Percentiles rank a stretch among this genome's conserved stretches.
Conservation (phyloP, 257 asterid genomes). For the Asclepias syriaca region DNA sequence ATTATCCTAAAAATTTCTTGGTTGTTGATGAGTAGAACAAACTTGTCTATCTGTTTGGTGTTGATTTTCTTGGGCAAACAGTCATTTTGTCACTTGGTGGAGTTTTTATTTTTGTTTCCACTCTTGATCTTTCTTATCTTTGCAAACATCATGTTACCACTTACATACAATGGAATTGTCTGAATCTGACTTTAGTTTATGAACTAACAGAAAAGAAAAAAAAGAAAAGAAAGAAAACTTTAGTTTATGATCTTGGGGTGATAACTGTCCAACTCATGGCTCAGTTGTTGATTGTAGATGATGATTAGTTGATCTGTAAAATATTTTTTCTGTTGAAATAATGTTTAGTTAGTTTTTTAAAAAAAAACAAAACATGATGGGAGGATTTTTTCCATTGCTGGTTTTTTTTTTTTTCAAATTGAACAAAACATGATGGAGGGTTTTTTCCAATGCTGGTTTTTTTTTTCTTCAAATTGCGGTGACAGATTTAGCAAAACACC, state of each 20-base stretch:
- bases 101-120: too few relatives aligned
- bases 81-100: too few relatives aligned
- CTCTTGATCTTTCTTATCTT: background rate
- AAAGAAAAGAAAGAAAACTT: too few relatives aligned
- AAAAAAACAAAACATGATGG: too few relatives aligned
- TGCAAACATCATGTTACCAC: background rate
- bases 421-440: background rate
- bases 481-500: conserved; percentile 1
- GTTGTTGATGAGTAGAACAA: background rate
- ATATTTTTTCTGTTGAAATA: conserved; percentile 8
- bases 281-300: conserved; percentile 28
- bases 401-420: background rate
- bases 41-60: background rate
- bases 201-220: too few relatives aligned
- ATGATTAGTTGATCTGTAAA: conserved; percentile 33
- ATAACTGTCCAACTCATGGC: background rate
- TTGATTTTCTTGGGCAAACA: background rate
- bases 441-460: background rate
- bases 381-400: background rate
- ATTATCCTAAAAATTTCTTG: background rate
- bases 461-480: background rate
- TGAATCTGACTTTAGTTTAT: background rate
- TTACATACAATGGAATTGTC: background rate
- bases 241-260: background rate
- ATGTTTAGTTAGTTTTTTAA: background rate